A percentile compares a stretch with the other conserved stretches of the same genome.
Evolutionary conservation across 345 rosid species (phyloP).

Genomic region (Rhizophora apiculata): DNA sequence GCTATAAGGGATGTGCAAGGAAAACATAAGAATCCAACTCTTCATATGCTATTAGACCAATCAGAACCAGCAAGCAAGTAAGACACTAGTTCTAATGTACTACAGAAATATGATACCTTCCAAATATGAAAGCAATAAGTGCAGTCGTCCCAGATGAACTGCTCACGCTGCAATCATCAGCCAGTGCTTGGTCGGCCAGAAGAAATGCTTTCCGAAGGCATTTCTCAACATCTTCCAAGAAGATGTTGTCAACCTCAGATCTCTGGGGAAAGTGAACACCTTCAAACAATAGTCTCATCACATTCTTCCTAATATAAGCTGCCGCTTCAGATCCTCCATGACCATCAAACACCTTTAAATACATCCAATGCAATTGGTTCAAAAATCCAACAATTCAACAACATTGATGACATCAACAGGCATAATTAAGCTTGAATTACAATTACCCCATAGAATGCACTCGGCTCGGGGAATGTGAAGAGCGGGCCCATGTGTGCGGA

Average conservation of each 20-base stretch:
- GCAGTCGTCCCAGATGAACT: constrained; percentile 85
- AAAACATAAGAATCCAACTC: no score
- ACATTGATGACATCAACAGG: no score
- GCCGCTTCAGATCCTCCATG: constrained; percentile 91
- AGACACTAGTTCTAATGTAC: background rate
- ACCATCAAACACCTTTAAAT: constrained; percentile 68
- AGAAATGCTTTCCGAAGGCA: constrained; percentile 60
- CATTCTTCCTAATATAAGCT: constrained; percentile 44
- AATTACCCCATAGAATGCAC: constrained; percentile 66
- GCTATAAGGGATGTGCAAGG: no score
- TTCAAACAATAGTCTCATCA: constrained; percentile 46
- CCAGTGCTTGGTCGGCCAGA: constrained; percentile 66
- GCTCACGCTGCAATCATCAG: constrained; percentile 51
- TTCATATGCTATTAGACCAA: no score
- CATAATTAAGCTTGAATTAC: constrained; percentile 1
- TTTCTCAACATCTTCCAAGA: constrained; percentile 47
- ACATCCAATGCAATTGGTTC: constrained; percentile 1
- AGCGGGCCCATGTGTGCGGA: constrained; percentile 41
- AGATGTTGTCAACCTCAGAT: constrained; percentile 42
- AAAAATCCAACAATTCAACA: constrained; percentile 1
- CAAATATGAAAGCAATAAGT: constrained; percentile 58
- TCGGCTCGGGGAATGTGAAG: constrained; percentile 51
- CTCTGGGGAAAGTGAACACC: constrained; percentile 58
- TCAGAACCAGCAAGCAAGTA: no score
- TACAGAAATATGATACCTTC: constrained; percentile 40